Base-by-base conservation (phyloP, 2,329 filamentous ascomycete species). In the Sporothrix curviconia region DNA sequence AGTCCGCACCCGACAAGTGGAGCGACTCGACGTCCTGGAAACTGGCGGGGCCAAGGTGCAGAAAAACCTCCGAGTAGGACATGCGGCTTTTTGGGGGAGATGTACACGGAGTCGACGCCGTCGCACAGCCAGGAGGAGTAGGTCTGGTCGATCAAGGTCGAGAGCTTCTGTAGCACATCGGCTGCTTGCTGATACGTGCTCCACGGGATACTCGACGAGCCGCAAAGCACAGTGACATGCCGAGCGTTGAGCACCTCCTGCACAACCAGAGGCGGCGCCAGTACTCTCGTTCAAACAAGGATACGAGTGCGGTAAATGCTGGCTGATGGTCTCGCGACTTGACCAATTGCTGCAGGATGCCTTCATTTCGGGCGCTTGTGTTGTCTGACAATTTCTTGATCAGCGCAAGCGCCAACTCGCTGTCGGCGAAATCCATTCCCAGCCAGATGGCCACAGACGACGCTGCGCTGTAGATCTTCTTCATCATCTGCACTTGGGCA, bases 401-500 rank as follows among this genome's bases (percentile, higher is more conserved):
- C 24, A 43, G n/a, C 7, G 30, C 22, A 12, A 54, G n/a, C 6
- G 39, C 37, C 37, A 32, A 7, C 2, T 32, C 37, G 17, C 51
- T 43, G 17, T 43, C 25, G 39, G 19, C 19, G 11, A 39, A 42
- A n/a, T 24, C 32, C 3, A 14, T n/a, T 22, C 51, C 37, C 14
- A 43, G 37, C 51, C 51, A 54, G 4, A 34, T 22, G 12, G 24
- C 25, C 15, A 43, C 39, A 4, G 51, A 44, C 3, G 3, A 12
- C 1, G 55, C 55, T 8, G 19, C 15, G 14, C 34, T 34, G 42
- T 54, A 58, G 7, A 58, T 58, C 3, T 42, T 22, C 7, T 36
- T 25, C 56, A 58, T 58, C 14, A 58, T 19, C 14, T 28, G 17
- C 1, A 59, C 57, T 24, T 59, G 57, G 5, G 24, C 17, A 4